These are phyloP conservation scores for Saccharomycopsis sp. DNA, from an alignment of 805 yeast genomes.

Conservation along the genomic window DNA sequence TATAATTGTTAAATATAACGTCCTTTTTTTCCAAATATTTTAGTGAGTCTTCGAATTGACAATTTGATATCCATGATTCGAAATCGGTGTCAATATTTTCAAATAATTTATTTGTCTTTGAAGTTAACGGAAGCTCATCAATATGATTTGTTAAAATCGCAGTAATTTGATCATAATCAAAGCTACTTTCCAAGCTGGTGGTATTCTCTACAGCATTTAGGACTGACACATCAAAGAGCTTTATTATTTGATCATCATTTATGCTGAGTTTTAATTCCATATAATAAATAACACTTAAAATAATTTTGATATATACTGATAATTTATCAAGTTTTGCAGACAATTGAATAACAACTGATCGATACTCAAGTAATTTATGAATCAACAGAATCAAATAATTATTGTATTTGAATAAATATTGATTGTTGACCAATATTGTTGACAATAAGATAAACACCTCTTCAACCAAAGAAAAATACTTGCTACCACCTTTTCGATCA, in stretches of 20 bases:
- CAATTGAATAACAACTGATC: slow-evolving; percentile 3
- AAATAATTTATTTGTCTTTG: slow-evolving; percentile 10
- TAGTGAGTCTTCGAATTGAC: neutral
- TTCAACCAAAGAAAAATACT: slow-evolving; percentile 25
- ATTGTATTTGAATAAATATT: slow-evolving; percentile 16
- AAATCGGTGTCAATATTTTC: neutral
- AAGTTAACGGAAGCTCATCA: slow-evolving; percentile 13
- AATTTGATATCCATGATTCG: too few species aligned
- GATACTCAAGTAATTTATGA: slow-evolving; percentile 19
- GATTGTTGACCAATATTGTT: slow-evolving; percentile 20
- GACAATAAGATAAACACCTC: slow-evolving; percentile 27
- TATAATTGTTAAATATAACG: slow-evolving; percentile 14
- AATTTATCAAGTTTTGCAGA: slow-evolving; percentile 1
- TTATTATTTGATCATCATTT: neutral
- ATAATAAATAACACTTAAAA: slow-evolving; percentile 14
- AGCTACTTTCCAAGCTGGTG: neutral
- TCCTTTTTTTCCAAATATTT: slow-evolving; percentile 16
- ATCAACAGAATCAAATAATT: slow-evolving; percentile 18
- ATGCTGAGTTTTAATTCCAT: slow-evolving; percentile 9
- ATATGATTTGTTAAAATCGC: slow-evolving; percentile 4
- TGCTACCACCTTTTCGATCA: slow-evolving; percentile 23
- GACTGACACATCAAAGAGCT: neutral
- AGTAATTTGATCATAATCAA: slow-evolving; percentile 14
- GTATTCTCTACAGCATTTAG: neutral
- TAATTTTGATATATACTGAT: slow-evolving; percentile 10